Conservation (phyloP, 2,329 filamentous ascomycete species). For the Xylariaceae sp. region DNA sequence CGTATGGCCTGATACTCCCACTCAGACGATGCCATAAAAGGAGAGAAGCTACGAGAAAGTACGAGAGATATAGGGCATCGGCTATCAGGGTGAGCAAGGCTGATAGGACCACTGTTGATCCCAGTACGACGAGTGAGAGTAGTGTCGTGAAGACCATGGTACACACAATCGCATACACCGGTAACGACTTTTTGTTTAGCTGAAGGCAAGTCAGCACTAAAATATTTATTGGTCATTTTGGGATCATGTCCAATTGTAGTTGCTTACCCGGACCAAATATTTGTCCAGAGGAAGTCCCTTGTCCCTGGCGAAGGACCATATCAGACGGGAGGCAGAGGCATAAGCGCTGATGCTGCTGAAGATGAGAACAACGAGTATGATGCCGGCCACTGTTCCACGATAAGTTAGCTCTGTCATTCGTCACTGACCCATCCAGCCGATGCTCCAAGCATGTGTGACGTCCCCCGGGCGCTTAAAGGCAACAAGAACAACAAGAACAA, state of each 20-base stretch:
- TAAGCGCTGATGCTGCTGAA: conserved; percentile 14
- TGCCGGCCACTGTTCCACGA: too few relatives aligned
- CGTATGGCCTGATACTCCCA: conserved; percentile 18
- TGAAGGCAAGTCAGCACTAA: not conserved
- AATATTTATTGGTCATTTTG: not conserved
- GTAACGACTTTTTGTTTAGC: conserved; percentile 14
- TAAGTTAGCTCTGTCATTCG: too few relatives aligned
- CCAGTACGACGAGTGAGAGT: conserved; percentile 20
- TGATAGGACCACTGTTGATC: conserved; percentile 31
- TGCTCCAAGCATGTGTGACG: too few relatives aligned
- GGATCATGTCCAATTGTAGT: too few relatives aligned
- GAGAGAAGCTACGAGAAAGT: conserved; percentile 30
- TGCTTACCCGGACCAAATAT: conserved; percentile 11
- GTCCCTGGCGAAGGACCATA: conserved; percentile 21
- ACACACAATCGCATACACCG: conserved; percentile 12
- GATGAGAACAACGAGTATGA: conserved; percentile 14
- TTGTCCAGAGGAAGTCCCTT: conserved; percentile 15
- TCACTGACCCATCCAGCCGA: too few relatives aligned
- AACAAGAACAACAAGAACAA: too few relatives aligned
- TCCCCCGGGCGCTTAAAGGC: too few relatives aligned
- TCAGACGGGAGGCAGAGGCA: conserved; percentile 16
- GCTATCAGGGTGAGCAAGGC: conserved; percentile 36
- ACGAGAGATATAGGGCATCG: conserved; percentile 35
- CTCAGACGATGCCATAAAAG: conserved; percentile 32
- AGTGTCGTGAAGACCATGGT: conserved; percentile 15